Evolutionary conservation across 257 asterid genomes (phyloP).

Genomic region (Solanum pennellii): DNA sequence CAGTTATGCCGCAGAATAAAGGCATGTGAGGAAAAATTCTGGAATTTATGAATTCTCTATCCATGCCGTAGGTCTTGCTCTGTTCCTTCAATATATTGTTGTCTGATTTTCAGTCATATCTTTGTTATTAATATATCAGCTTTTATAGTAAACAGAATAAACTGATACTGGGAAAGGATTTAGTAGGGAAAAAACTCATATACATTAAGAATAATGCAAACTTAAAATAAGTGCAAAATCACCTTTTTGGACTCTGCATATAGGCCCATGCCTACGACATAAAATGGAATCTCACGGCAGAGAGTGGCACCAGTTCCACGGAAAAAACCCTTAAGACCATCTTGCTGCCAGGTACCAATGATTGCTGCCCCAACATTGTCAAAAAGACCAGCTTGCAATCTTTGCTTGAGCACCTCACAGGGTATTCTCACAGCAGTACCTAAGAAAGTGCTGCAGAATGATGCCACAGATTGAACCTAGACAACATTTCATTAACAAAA

Average conservation of each 20-base stretch:
- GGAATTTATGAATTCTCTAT: neutral
- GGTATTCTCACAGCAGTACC: constrained; percentile 94
- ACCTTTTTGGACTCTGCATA: constrained; percentile 98
- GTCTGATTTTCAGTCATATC: neutral
- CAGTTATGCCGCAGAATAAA: neutral
- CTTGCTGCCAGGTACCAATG: constrained; percentile 76
- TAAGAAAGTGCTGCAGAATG: constrained; percentile 79
- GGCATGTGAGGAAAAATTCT: neutral
- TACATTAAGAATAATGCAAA: neutral
- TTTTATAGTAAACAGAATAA: neutral
- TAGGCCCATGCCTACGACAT: constrained; percentile 93
- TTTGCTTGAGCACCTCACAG: constrained; percentile 87
- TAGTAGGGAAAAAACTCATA: neutral
- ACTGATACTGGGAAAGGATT: neutral
- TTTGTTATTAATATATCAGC: neutral
- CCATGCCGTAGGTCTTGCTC: neutral
- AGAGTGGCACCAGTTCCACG: constrained; percentile 98
- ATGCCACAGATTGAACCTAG: constrained; percentile 82
- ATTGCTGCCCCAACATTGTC: constrained; percentile 78
- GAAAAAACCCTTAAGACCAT: constrained; percentile 80
- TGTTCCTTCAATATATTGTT: neutral
- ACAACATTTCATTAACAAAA: neutral
- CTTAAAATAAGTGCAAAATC: neutral
- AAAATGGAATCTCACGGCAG: constrained; percentile 86
- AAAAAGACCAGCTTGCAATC: constrained; percentile 83